Percentiles rank a stretch among this genome's conserved stretches.
These are phyloP conservation scores for Moniliophthora roreri DNA, from an alignment of 1,284 basidiomycete species.

Conservation along the genomic window DNA sequence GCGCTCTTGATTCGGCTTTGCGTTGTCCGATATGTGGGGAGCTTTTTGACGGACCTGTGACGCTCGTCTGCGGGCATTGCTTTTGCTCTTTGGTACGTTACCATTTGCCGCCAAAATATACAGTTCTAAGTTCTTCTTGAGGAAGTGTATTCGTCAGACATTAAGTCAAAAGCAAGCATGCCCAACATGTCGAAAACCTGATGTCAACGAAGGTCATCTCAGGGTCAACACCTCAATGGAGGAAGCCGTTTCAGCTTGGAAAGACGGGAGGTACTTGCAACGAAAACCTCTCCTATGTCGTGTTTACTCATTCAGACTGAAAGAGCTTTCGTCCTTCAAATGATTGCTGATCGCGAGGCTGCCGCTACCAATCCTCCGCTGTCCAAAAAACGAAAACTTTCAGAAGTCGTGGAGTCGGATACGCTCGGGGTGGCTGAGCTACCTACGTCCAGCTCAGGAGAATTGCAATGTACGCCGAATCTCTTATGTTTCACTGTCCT, in stretches of 20 bases:
- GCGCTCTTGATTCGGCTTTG: constrained; percentile 58
- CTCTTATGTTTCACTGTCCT: too few species aligned
- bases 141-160: constrained; percentile 64
- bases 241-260: constrained; percentile 62
- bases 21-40: constrained; percentile 74
- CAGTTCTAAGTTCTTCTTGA: neutral
- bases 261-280: constrained; percentile 53
- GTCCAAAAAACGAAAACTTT: constrained; percentile 20
- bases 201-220: constrained; percentile 55
- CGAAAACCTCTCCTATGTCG: neutral
- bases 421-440: too few species aligned
- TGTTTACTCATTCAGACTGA: neutral
- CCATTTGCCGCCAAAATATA: neutral
- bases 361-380: constrained; percentile 1
- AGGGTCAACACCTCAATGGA: constrained; percentile 61
- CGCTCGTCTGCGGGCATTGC: constrained; percentile 69
- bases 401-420: neutral
- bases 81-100: constrained; percentile 72
- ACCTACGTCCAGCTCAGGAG: neutral
- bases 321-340: constrained; percentile 42
- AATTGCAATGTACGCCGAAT: neutral
- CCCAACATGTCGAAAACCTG: constrained; percentile 57
- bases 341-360: constrained; percentile 22
- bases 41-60: constrained; percentile 67
- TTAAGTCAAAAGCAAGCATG: constrained; percentile 59